phyloP scores from a whole-genome alignment of 768 basidiomycete genomes.

The Lactarius sp. region DNA sequence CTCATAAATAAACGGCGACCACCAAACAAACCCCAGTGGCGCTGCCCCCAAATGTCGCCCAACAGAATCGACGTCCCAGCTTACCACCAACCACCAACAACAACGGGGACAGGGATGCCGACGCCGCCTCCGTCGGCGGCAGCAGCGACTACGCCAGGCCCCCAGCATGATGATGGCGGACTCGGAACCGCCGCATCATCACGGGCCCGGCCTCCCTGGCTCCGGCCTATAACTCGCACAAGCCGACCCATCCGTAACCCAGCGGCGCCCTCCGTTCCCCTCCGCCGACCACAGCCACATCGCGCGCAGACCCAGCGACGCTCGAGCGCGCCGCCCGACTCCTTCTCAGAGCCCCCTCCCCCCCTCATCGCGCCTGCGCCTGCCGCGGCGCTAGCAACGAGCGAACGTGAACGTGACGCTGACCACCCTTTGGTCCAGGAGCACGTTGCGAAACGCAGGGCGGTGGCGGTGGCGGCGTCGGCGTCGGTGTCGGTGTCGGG shows the following conservation, averaged over 20 bases:
- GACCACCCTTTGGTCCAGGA: no score
- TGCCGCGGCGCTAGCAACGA: no score
- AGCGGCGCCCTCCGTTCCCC: neutral
- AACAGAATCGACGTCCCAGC: neutral
- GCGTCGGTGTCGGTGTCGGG: no score
- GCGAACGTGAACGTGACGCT: no score
- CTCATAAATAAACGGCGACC: no score
- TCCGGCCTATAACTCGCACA: neutral
- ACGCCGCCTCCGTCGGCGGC: neutral
- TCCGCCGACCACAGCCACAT: neutral
- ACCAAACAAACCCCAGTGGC: no score
- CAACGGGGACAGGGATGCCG: neutral
- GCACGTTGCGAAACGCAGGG: no score
- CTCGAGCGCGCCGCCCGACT: neutral
- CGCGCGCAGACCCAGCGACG: neutral
- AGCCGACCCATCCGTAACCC: neutral
- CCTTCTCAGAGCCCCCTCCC: neutral
- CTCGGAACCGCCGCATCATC: neutral
- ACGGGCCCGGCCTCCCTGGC: neutral
- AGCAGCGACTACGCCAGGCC: neutral
- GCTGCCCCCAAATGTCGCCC: neutral
- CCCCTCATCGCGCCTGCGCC: no score
- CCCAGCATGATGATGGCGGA: neutral
- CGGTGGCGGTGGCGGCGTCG: no score
- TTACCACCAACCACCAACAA: neutral